phyloP scores from a whole-genome alignment of 2,329 filamentous ascomycete genomes.

The Diaporthe ampelina region DNA sequence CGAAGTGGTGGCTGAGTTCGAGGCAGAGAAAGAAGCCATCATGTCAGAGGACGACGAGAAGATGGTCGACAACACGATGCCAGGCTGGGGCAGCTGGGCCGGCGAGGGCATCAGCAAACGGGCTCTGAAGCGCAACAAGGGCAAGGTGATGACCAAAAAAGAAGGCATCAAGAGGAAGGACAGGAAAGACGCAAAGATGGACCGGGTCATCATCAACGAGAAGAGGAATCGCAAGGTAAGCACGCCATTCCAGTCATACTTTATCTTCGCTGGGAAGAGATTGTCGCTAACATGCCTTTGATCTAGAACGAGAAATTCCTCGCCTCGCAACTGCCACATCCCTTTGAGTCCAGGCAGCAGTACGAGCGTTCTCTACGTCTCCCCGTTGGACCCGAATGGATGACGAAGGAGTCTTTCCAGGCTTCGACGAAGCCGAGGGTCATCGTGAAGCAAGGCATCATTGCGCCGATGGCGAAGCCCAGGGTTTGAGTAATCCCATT shows the following conservation, averaged over 20 bases:
- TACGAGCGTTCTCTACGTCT: conserved; percentile 91
- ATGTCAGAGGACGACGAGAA: conserved; percentile 86
- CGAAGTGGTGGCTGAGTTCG: conserved; percentile 86
- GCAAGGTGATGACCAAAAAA: conserved; percentile 73
- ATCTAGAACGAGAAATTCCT: conserved; percentile 86
- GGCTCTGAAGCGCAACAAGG: conserved; percentile 74
- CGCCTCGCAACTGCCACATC: conserved; percentile 85
- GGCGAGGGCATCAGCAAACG: conserved; percentile 84
- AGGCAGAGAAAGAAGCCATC: conserved; percentile 80
- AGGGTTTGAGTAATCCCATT: conserved; percentile 48
- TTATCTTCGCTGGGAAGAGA: conserved; percentile 40
- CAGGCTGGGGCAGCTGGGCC: conserved; percentile 94
- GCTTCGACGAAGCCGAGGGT: conserved; percentile 89
- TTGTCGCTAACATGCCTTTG: background rate
- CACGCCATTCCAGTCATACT: background rate
- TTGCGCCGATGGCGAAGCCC: conserved; percentile 89
- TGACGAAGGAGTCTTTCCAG: conserved; percentile 96
- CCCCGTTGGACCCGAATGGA: conserved; percentile 94
- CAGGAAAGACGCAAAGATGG: conserved; percentile 85
- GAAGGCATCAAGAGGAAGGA: conserved; percentile 79
- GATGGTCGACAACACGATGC: conserved; percentile 85
- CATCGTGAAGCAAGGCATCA: conserved; percentile 90
- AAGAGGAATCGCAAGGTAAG: conserved; percentile 87
- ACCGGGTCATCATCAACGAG: conserved; percentile 92
- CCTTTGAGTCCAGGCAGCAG: conserved; percentile 88